Base-by-base conservation (phyloP, 805 yeast species). In the Saccharomycopsis lassenensis region DNA sequence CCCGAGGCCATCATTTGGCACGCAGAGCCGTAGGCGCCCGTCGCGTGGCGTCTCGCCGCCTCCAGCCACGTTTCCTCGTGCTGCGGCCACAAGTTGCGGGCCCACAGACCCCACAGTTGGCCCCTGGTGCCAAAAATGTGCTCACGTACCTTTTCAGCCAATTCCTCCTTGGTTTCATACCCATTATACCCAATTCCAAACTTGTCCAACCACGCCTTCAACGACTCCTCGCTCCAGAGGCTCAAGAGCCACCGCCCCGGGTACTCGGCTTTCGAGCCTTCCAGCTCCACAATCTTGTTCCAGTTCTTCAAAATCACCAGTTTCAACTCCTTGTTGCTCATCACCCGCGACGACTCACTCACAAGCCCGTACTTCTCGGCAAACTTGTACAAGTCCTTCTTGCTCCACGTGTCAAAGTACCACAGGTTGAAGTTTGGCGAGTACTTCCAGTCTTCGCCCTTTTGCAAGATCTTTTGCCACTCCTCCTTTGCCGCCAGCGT, bases 211-310 rank as follows among this genome's bases (percentile, higher is more conserved):
- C 78, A 72, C 11, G 52, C 47, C 42, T 58, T 56, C 40, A 78
- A 52, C 33, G 69, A 71, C 6, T 63, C 63, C 6, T 54, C 50
- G 16, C 65, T 56, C 84, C 84, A 77, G 22, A 59, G 46, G 7
- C 65, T 58, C 49, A 73, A 75, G 39, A 71, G 55, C 67, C 69
- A 65, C 23, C 60, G 61, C 15, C 76, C 72, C 5, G 72, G 65
- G 38, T 70, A 70, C 27, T 52, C 51, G 5, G 72, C 71, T 15
- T 3, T 63, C 57, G 32, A 54, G 46, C 23, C 16, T 15, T 11
- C 12, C 8, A 8, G n/a, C n/a, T 15, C 23, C 8, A 12, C 19
- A 7, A 16, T 21, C 50, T 39, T 34, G 25, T 62, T 47, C 47
- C 75, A 54, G 23, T 67, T 59, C 25, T 64, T 63, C 33, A 55